Percentiles rank a stretch among this genome's conserved stretches.
Conservation (phyloP, 2,329 filamentous ascomycete genomes). For the Alternaria dauci region DNA sequence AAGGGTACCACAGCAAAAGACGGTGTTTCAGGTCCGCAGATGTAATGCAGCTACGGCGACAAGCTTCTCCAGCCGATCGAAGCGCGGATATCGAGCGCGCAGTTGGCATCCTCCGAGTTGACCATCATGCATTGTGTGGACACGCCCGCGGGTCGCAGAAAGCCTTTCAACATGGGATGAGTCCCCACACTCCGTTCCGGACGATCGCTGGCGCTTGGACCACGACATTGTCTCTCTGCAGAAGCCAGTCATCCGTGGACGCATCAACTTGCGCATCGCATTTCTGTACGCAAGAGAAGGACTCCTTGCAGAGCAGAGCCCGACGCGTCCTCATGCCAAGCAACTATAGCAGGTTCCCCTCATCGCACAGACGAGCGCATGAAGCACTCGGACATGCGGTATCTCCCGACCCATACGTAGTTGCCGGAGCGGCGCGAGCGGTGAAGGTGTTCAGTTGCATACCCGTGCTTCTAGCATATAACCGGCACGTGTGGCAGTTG, state of each 20-base stretch:
- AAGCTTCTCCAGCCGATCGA: conserved; percentile 19
- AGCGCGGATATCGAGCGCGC: conserved; percentile 16
- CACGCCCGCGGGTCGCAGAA: conserved; percentile 11
- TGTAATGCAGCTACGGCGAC: conserved; percentile 28
- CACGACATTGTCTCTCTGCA: conserved; percentile 1
- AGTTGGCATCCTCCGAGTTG: conserved; percentile 17
- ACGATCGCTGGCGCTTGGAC: conserved; percentile 12
- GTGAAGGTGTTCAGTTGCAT: background rate
- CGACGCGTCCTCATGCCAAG: conserved; percentile 1
- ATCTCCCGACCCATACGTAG: conserved; percentile 4
- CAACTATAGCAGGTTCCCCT: background rate
- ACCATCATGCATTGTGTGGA: conserved; percentile 18
- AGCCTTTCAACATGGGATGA: conserved; percentile 14
- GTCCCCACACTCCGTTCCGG: conserved; percentile 14
- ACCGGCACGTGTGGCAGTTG: conserved; percentile 7
- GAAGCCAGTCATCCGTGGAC: background rate
- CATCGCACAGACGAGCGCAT: conserved; percentile 9
- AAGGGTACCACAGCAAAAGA: conserved; percentile 24
- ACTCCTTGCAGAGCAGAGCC: background rate
- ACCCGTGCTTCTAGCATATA: conserved; percentile 5
- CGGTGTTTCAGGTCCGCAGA: conserved; percentile 29
- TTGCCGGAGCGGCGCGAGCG: conserved; percentile 6
- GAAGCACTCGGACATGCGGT: conserved; percentile 7
- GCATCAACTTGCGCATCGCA: background rate
- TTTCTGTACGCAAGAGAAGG: background rate